Evolutionary conservation across 2,329 filamentous ascomycete genomes (phyloP).

Genomic region (Neoscytalidium dimidiatum): DNA sequence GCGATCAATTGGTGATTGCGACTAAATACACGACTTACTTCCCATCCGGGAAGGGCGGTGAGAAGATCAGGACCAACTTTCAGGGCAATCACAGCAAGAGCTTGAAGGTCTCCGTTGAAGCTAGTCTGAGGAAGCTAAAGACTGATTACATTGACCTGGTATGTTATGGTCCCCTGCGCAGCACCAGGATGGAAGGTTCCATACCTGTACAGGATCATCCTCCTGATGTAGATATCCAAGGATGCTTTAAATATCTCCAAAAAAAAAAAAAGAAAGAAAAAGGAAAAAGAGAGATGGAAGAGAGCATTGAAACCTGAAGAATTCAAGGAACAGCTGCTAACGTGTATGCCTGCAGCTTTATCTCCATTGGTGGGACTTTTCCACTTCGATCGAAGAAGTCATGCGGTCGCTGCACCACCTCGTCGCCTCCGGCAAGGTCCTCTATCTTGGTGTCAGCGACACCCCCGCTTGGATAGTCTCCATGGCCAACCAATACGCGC

Average conservation of each 20-base stretch:
- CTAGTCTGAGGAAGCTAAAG: constrained; percentile 56
- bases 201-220: too few species aligned
- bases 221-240: too few species aligned
- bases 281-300: too few species aligned
- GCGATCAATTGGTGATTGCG: constrained; percentile 44
- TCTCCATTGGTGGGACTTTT: constrained; percentile 45
- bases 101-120: constrained; percentile 41
- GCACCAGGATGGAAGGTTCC: too few species aligned
- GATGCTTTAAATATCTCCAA: too few species aligned
- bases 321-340: too few species aligned
- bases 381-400: constrained; percentile 34
- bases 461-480: constrained; percentile 45
- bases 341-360: constrained; percentile 30
- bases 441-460: constrained; percentile 49
- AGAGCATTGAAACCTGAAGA: too few species aligned
- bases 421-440: constrained; percentile 42
- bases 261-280: too few species aligned
- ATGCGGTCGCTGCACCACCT: constrained; percentile 40
- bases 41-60: constrained; percentile 27
- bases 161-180: neutral
- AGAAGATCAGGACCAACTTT: constrained; percentile 38
- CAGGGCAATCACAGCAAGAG: constrained; percentile 44
- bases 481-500: constrained; percentile 36
- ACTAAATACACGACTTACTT: constrained; percentile 40
- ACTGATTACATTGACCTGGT: constrained; percentile 66